Evolutionary conservation across 352 stramenopile genomes (phyloP), one percentile per base, ranked within the genome.

Genomic region (Pythium pyrilobum): DNA sequence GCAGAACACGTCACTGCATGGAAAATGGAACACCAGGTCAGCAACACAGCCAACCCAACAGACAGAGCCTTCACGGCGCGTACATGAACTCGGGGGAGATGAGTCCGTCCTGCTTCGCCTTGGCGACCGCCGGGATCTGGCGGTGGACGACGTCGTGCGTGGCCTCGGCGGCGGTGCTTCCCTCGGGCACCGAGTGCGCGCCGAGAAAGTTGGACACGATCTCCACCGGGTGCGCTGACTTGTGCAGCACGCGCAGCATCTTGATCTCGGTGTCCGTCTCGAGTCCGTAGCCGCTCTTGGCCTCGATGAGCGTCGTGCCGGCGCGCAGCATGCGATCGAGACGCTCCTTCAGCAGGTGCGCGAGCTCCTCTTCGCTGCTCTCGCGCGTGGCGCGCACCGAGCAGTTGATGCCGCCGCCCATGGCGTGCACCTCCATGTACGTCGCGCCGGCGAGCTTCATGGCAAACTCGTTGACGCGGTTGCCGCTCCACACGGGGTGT

Each of bases 361-460:
- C 49, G 16, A 94, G 68, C 40, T 90, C 81, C 0, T 69, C 55
- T 58, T 90, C 78, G 10, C 72, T 87, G 54, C 74, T 88, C 40
- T 69, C 58, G 15, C 76, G 74, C 6, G 78, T 92, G 29, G 75
- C 66, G n/a, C 79, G 78, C 50, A 94, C 83, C 0, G 83, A 88
- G 52, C 73, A 81, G 62, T 89, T 84, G 59, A 94, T 94, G 13
- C 83, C 80, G 9, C 83, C 83, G 20, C 83, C 83, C 40, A 69
- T 84, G 23, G 77, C 74, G 43, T 91, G 81, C 24, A 91, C 72
- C 27, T 92, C 77, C 83, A 94, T 91, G 67, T 94, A 93, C 7
- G 81, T 90, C 18, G 83, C 83, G 13, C 83, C 81, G 8, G 80
- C 78, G 24, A 94, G 69, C 71, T 94, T 94, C 80, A 94, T 90